Evolutionary conservation across 2,329 filamentous ascomycete genomes (phyloP).

Genomic region (Diaporthe vaccinii): DNA sequence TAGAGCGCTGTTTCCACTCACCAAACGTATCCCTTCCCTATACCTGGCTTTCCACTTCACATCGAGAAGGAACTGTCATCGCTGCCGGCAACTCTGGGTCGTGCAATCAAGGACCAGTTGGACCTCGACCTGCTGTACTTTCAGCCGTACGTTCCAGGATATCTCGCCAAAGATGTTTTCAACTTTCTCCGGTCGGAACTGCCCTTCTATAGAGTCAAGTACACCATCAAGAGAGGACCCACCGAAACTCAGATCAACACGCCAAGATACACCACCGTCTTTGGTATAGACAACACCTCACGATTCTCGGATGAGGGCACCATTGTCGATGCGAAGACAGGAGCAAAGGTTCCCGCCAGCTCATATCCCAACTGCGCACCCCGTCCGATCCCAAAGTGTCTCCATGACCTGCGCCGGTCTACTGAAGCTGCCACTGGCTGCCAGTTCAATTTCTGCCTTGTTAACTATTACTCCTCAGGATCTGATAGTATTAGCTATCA

Average conservation of each 20-base stretch:
- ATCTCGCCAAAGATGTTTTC: conserved; percentile 72
- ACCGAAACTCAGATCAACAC: conserved; percentile 72
- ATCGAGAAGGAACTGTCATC: conserved; percentile 56
- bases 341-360: conserved; percentile 61
- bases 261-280: conserved; percentile 69
- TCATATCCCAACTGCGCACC: conserved; percentile 69
- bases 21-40: conserved; percentile 64
- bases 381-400: conserved; percentile 78
- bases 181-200: conserved; percentile 78
- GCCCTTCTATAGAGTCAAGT: conserved; percentile 82
- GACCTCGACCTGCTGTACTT: conserved; percentile 83
- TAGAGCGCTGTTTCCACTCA: conserved; percentile 55
- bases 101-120: conserved; percentile 73
- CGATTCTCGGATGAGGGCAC: conserved; percentile 62
- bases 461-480: conserved; percentile 87
- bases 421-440: conserved; percentile 77
- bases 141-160: conserved; percentile 76
- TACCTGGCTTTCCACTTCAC: conserved; percentile 57
- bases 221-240: conserved; percentile 77
- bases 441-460: conserved; percentile 82
- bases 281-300: conserved; percentile 73
- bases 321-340: conserved; percentile 60
- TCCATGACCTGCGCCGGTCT: conserved; percentile 72
- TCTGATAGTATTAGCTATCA: conserved; percentile 84
- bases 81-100: conserved; percentile 66